phyloP scores from a whole-genome alignment of 371 early-diverging fungal species.

The Mortierella sp. region DNA sequence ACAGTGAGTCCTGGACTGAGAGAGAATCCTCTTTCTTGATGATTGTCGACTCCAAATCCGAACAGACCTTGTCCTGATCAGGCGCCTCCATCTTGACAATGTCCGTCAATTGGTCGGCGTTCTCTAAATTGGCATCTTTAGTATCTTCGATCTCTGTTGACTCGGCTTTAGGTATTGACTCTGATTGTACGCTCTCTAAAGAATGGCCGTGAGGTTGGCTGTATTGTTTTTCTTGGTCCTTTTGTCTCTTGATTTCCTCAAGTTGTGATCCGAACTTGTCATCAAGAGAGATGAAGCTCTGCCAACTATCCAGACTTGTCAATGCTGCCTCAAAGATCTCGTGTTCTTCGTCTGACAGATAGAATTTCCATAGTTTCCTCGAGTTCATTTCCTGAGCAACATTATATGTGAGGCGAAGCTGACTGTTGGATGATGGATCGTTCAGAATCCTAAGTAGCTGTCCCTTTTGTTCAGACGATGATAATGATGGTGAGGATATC shows the following conservation, averaged over 20 bases:
- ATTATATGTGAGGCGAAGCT: slow-evolving; percentile 40
- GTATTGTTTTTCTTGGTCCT: slow-evolving; percentile 3
- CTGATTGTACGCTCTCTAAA: slow-evolving; percentile 4
- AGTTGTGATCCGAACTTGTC: slow-evolving; percentile 26
- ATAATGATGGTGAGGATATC: slow-evolving; percentile 5
- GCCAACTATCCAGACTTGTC: slow-evolving; percentile 61
- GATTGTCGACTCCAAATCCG: slow-evolving; percentile 8
- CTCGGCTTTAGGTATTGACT: slow-evolving; percentile 8
- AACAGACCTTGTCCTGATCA: slow-evolving; percentile 21
- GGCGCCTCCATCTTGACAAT: slow-evolving; percentile 29
- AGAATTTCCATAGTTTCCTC: slow-evolving; percentile 57
- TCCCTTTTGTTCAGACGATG: slow-evolving; percentile 25
- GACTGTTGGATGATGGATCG: slow-evolving; percentile 42
- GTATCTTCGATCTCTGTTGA: slow-evolving; percentile 3
- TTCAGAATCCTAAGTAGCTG: slow-evolving; percentile 33
- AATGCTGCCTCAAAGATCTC: slow-evolving; percentile 60
- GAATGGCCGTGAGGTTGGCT: background rate
- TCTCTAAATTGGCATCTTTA: background rate
- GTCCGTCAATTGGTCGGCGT: background rate
- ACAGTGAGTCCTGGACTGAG: slow-evolving; percentile 20
- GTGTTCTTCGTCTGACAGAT: slow-evolving; percentile 57
- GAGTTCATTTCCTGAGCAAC: slow-evolving; percentile 57
- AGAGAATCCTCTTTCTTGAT: slow-evolving; percentile 42
- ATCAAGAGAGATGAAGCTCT: slow-evolving; percentile 61
- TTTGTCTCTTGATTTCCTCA: slow-evolving; percentile 23